Evolutionary conservation across 2,329 filamentous ascomycete genomes (phyloP).

Genomic region (Paecilomyces formosus): DNA sequence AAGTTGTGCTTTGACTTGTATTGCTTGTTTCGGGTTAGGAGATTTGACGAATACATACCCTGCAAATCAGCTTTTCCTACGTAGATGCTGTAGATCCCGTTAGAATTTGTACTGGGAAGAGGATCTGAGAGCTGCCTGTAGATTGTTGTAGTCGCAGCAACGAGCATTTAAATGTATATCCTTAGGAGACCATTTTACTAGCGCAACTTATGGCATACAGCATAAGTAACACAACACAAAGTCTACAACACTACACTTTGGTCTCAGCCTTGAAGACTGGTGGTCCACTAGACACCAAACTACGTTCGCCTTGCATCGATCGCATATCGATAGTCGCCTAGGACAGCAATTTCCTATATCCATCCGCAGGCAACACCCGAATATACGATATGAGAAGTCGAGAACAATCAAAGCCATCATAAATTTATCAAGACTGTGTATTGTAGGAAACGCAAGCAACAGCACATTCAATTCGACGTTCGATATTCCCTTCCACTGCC

Average conservation of each 20-base stretch:
- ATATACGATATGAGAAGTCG: neutral
- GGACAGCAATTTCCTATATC: neutral
- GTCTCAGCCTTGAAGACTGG: neutral
- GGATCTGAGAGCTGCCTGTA: neutral
- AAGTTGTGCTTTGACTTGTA: neutral
- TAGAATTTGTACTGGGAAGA: neutral
- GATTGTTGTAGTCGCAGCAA: too few relatives aligned
- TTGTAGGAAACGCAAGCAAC: neutral
- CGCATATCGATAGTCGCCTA: neutral
- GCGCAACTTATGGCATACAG: too few relatives aligned
- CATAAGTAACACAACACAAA: too few relatives aligned
- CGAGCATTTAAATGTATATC: too few relatives aligned
- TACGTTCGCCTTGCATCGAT: too few relatives aligned
- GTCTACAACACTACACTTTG: too few relatives aligned
- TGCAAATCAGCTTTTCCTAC: neutral
- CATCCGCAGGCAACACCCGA: neutral
- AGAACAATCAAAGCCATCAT: neutral
- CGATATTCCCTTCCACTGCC: neutral
- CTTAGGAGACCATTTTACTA: too few relatives aligned
- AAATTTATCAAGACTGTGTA: neutral
- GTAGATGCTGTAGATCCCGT: neutral
- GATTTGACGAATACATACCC: neutral
- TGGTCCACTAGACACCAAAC: neutral
- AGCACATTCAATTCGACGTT: neutral
- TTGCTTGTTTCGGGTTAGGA: neutral